A percentile compares a stretch with the other conserved stretches of the same genome.
phyloP scores from a whole-genome alignment of 2,329 filamentous ascomycete species.

The Tolypocladium sp. region DNA sequence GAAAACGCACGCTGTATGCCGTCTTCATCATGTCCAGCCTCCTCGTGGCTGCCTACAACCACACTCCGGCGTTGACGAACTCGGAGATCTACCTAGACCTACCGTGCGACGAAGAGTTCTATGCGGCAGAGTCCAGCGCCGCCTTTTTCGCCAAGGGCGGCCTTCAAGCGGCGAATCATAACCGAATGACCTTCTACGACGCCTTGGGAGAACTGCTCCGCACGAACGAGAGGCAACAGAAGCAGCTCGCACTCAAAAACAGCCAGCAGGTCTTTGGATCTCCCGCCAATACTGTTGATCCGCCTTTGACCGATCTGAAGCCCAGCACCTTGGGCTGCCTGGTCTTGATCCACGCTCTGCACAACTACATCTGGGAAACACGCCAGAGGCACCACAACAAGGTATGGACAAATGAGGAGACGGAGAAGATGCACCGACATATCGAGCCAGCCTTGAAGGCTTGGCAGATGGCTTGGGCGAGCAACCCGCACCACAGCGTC shows the following conservation, averaged over 20 bases:
- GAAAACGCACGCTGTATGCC: conserved; percentile 84
- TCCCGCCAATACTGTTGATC: conserved; percentile 21
- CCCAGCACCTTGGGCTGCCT: conserved; percentile 90
- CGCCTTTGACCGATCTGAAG: conserved; percentile 54
- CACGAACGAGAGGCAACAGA: conserved; percentile 57
- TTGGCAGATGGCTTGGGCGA: conserved; percentile 89
- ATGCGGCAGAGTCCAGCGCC: conserved; percentile 73
- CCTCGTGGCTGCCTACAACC: conserved; percentile 86
- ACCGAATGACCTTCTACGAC: conserved; percentile 68
- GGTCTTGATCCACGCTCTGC: conserved; percentile 84
- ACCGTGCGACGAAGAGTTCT: conserved; percentile 89
- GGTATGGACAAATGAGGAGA: conserved; percentile 85
- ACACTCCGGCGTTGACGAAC: conserved; percentile 82
- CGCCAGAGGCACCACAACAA: conserved; percentile 81
- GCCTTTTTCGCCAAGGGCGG: conserved; percentile 75
- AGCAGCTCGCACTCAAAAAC: conserved; percentile 32
- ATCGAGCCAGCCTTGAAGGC: conserved; percentile 90
- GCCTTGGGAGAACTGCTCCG: conserved; percentile 74
- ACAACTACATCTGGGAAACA: conserved; percentile 98
- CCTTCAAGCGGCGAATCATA: conserved; percentile 56
- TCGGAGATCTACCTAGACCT: conserved; percentile 85
- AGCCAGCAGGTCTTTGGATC: conserved; percentile 1
- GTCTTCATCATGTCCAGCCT: conserved; percentile 90
- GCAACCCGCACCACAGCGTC: conserved; percentile 73
- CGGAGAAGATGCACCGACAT: conserved; percentile 90